Percentiles rank a stretch among this genome's conserved stretches.
These are phyloP conservation scores for Hypoxylon sp. DNA, from an alignment of 2,329 filamentous ascomycete species.

Conservation along the genomic window DNA sequence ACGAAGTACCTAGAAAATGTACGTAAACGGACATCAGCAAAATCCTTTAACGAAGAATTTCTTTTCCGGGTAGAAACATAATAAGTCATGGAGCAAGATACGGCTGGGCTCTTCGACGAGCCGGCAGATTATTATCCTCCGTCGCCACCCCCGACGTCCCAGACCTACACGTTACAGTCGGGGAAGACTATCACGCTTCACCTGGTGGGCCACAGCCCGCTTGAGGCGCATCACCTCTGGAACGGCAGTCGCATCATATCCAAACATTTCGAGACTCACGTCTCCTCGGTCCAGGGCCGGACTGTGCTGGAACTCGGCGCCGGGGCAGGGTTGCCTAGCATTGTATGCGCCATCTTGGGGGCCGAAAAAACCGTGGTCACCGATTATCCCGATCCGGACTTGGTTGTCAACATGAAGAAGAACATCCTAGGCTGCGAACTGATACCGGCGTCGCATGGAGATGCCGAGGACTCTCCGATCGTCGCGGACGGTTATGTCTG, in stretches of 20 bases:
- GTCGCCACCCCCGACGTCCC: slow-evolving; percentile 78
- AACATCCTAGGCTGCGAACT: slow-evolving; percentile 74
- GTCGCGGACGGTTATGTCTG: slow-evolving; percentile 82
- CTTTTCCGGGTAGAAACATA: background rate
- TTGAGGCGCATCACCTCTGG: slow-evolving; percentile 93
- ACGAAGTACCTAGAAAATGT: background rate
- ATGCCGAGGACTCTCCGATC: slow-evolving; percentile 54
- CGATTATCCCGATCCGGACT: slow-evolving; percentile 86
- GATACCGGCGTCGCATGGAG: slow-evolving; percentile 45
- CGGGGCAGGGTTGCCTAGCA: slow-evolving; percentile 84
- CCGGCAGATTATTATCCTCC: slow-evolving; percentile 84
- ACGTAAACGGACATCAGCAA: background rate
- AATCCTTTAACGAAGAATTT: slow-evolving; percentile 14
- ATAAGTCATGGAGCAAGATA: slow-evolving; percentile 40
- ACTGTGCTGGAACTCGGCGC: slow-evolving; percentile 91
- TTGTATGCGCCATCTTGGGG: slow-evolving; percentile 79
- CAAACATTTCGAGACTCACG: slow-evolving; percentile 78
- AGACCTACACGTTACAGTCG: slow-evolving; percentile 75
- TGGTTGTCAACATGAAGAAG: slow-evolving; percentile 81
- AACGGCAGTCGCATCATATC: slow-evolving; percentile 85
- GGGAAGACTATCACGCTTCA: slow-evolving; percentile 76
- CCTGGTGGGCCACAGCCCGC: slow-evolving; percentile 86
- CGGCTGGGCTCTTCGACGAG: slow-evolving; percentile 74
- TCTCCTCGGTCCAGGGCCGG: slow-evolving; percentile 71
- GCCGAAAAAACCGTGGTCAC: slow-evolving; percentile 81